Base-by-base conservation (phyloP, 495 filamentous ascomycete species). In the Penicillium flavigenum region DNA sequence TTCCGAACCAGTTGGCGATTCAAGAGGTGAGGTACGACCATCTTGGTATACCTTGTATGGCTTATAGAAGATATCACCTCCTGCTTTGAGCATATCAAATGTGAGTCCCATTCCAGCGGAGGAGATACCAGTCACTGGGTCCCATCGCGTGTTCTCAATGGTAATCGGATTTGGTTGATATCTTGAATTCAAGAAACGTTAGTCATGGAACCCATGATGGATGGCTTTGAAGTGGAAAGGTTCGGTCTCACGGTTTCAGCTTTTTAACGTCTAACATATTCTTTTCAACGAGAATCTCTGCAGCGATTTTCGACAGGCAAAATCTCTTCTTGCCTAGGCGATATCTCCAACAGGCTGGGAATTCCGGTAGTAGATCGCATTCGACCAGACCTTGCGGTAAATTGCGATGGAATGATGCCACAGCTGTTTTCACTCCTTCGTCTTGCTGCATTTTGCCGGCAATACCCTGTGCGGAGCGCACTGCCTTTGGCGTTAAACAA, bases 371-470 rank as follows among this genome's bases (percentile, higher is more conserved):
- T 12, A 94, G 75, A 0, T 79, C 79, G 65, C 90, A 94, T 5
- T 85, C 75, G 81, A 92, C 87, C 12, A 77, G 81, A 47, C 80
- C 60, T n/a, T 87, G 60, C 2, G 78, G 77, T 14, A 93, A 69
- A 32, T 79, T 77, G 8, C 76, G 75, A 62, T 90, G 87, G 61
- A 93, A 92, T 1, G 81, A 77, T 39, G 72, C 70, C 5, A 89
- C 88, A 0, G 88, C 88, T 51, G 90, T 89, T 56, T 79, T 71
- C 0, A 88, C 88, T 1, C 90, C 90, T 60, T 90, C 79, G 61
- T 93, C 89, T 11, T 68, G 63, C 34, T 76, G 81, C 56, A 91
- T 90, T 53, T 74, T 67, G 52, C 76, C 64, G 10, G 87, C 80
- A 34, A 92, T 83, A 44, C 80, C 72, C 44, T 79, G 59, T 16